phyloP scores from a whole-genome alignment of 2,329 filamentous ascomycete species.

The Colletotrichum camelliae region DNA sequence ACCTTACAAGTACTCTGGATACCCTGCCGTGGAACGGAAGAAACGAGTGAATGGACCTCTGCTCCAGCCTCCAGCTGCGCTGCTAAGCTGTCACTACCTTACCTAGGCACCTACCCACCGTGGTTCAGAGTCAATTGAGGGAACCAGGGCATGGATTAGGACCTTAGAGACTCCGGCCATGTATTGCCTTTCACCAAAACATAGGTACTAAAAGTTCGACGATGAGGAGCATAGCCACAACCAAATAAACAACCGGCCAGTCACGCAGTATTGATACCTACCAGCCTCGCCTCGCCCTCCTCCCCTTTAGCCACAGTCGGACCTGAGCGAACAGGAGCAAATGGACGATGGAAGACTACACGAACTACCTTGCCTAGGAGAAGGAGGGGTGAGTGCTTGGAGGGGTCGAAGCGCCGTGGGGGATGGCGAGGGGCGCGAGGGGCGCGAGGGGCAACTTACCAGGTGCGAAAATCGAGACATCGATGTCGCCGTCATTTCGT shows the following conservation, averaged over 20 bases:
- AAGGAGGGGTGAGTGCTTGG: neutral
- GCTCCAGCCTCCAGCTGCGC: neutral
- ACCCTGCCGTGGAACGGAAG: neutral
- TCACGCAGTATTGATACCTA: too few relatives aligned
- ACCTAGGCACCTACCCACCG: too few relatives aligned
- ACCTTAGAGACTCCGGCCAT: too few relatives aligned
- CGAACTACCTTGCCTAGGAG: too few relatives aligned
- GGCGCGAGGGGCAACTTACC: neutral
- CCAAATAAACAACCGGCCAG: too few relatives aligned
- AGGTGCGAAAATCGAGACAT: neutral
- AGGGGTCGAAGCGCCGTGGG: neutral
- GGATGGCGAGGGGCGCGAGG: neutral
- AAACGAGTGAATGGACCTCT: neutral
- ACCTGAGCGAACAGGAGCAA: neutral
- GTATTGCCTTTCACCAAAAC: too few relatives aligned
- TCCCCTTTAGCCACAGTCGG: too few relatives aligned
- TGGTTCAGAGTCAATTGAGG: too few relatives aligned
- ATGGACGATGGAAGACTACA: neutral
- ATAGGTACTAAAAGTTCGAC: too few relatives aligned
- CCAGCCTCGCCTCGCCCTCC: too few relatives aligned
- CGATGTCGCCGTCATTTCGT: conserved; percentile 3
- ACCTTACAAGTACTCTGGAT: neutral
- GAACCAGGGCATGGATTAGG: too few relatives aligned
- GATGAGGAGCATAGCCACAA: too few relatives aligned
- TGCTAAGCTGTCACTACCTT: neutral